A percentile compares a stretch with the other conserved stretches of the same genome.
Conservation (phyloP, 257 asterid genomes). For the Capsicum chinense region DNA sequence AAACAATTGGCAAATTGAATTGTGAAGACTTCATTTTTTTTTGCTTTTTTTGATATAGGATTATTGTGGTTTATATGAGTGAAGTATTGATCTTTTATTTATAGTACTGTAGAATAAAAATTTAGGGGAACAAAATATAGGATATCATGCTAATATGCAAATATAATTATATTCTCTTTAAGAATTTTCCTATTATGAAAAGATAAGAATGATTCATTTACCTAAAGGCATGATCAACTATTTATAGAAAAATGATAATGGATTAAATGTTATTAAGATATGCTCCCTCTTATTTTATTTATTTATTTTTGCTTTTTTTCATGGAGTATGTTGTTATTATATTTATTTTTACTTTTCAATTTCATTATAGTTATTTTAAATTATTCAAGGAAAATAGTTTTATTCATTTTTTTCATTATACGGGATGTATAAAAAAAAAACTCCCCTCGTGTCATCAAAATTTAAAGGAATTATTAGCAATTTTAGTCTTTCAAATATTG, state of each 20-base stretch:
- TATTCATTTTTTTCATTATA: neutral
- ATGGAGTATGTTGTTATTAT: too few relatives aligned
- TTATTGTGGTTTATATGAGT: neutral
- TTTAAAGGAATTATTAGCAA: neutral
- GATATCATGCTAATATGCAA: neutral
- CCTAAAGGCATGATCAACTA: neutral
- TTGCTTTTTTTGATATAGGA: neutral
- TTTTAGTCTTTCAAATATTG: neutral
- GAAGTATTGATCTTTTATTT: neutral
- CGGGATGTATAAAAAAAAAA: neutral
- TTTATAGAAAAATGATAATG: neutral
- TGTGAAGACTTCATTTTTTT: slow-evolving; percentile 15
- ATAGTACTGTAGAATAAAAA: neutral
- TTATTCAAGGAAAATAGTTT: neutral
- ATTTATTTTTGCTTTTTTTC: too few relatives aligned
- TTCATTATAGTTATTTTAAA: neutral
- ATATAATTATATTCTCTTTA: neutral
- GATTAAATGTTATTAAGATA: neutral
- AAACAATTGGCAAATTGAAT: neutral
- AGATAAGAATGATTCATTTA: neutral
- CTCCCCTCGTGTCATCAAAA: neutral
- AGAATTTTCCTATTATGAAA: neutral
- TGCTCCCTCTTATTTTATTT: neutral
- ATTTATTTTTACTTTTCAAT: too few relatives aligned
- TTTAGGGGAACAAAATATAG: neutral